Evolutionary conservation across 1,139 yeast species (phyloP).

Genomic region (Sugiyamaella castrensis): DNA sequence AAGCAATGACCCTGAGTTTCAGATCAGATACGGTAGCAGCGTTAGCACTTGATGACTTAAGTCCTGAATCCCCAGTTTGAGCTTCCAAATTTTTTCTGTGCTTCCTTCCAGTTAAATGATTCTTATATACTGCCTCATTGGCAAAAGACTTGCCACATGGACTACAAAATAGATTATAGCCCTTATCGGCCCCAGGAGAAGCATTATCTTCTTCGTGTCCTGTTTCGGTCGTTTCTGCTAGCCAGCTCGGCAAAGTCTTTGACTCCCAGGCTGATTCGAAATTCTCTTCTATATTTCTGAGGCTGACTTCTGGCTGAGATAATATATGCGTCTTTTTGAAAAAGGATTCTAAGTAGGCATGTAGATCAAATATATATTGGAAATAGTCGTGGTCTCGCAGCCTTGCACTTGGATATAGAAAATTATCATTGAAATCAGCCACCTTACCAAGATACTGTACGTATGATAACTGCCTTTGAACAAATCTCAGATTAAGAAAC

Average conservation of each 20-base stretch:
- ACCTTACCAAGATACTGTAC: constrained; percentile 51
- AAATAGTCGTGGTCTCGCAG: constrained; percentile 40
- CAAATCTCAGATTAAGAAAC: constrained; percentile 47
- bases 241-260: constrained; percentile 24
- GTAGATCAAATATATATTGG: constrained; percentile 45
- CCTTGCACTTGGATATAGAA: constrained; percentile 24
- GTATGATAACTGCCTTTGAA: constrained; percentile 41
- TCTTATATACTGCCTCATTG: constrained; percentile 60
- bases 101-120: constrained; percentile 73
- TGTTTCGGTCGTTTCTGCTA: constrained; percentile 22
- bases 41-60: background rate
- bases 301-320: constrained; percentile 39
- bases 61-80: constrained; percentile 2
- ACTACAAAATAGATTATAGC: constrained; percentile 46
- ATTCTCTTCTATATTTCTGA: constrained; percentile 38
- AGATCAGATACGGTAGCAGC: constrained; percentile 12
- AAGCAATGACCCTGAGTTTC: constrained; percentile 23
- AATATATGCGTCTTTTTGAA: constrained; percentile 53
- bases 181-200: background rate
- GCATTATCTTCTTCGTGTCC: constrained; percentile 33
- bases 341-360: constrained; percentile 48
- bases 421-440: constrained; percentile 41
- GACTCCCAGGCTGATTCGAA: constrained; percentile 35
- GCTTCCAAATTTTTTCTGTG: constrained; percentile 53
- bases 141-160: constrained; percentile 66